Evolutionary conservation across 495 filamentous ascomycete genomes (phyloP), one percentile per base, ranked within the genome.

Genomic region (Penicillium simplicissimum): DNA sequence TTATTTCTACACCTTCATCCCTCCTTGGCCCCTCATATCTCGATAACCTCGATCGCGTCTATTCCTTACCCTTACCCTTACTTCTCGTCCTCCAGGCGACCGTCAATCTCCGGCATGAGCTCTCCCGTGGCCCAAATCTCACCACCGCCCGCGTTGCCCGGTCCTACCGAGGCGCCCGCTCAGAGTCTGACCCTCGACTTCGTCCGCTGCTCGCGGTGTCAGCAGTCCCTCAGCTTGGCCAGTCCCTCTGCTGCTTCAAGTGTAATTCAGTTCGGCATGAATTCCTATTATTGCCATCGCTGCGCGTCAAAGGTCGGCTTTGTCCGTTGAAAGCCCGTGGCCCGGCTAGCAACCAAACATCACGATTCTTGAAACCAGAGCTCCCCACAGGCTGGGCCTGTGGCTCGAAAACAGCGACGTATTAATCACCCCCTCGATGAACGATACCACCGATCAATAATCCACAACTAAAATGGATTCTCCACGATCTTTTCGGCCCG

Each of bases 211-310:
- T 83, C 79, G 13, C 68, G 80, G 0, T 84, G 81, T 59, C 79
- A 82, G 63, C 75, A 77, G 60, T 79, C 79, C 3, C 73, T 83
- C 66, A 80, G 77, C 49, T 52, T 82, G 14, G 73, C 76, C 14
- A 64, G 69, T 31, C 69, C 70, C 8, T 68, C 74, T 8, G 69
- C 73, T 13, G 70, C 73, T n/a, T 68, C 77, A 43, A 85, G 84
- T 17, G 87, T 87, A 71, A 85, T 92, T 8, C 83, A 84, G 52
- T 88, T 91, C 63, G 87, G 88, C 31, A 88, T 87, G 76, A 91
- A 91, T 66, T 87, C 89, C 55, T 92, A 91, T 73, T 92, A 92
- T 70, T 92, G 89, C 76, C 84, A 81, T 56, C 85, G 88, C 33
- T 92, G 89, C 71, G 88, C 89, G 19, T 81, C 81, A 54, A 85